A percentile compares a stretch with the other conserved stretches of the same genome.
phyloP scores from a whole-genome alignment of 2,329 filamentous ascomycete genomes.

The Neopestalotiopsis rosae region DNA sequence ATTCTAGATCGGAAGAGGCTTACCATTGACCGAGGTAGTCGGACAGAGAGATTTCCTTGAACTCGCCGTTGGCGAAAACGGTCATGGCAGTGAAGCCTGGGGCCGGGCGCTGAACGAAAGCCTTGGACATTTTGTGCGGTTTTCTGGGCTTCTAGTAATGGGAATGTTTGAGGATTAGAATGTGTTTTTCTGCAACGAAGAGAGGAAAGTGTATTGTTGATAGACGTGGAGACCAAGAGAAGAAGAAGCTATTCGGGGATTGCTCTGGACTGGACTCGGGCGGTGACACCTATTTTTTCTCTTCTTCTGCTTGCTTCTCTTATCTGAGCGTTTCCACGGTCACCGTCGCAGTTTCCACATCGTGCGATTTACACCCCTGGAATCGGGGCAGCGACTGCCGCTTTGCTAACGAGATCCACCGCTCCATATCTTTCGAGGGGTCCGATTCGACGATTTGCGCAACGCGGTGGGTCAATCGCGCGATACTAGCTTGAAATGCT shows the following conservation, averaged over 20 bases:
- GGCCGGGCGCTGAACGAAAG: conserved; percentile 54
- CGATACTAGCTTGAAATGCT: background rate
- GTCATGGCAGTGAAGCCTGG: conserved; percentile 55
- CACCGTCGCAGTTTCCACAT: conserved; percentile 10
- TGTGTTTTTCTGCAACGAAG: background rate
- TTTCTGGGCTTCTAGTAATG: background rate
- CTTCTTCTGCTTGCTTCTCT: background rate
- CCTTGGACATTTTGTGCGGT: conserved; percentile 44
- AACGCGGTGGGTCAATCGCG: background rate
- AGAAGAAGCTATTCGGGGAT: conserved; percentile 4
- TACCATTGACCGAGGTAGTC: conserved; percentile 55
- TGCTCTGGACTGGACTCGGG: background rate
- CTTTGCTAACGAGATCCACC: background rate
- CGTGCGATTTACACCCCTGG: conserved; percentile 9
- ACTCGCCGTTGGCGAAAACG: conserved; percentile 53
- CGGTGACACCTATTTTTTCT: background rate
- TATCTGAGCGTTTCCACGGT: background rate
- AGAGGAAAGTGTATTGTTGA: background rate
- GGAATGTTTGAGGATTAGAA: too few species aligned
- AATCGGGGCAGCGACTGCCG: background rate
- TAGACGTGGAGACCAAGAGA: background rate
- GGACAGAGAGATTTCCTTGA: conserved; percentile 51
- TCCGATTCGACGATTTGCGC: background rate
- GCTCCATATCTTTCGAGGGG: background rate
- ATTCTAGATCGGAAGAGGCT: background rate